Conservation (phyloP, 345 rosid genomes). For the Syzygium oleosum region DNA sequence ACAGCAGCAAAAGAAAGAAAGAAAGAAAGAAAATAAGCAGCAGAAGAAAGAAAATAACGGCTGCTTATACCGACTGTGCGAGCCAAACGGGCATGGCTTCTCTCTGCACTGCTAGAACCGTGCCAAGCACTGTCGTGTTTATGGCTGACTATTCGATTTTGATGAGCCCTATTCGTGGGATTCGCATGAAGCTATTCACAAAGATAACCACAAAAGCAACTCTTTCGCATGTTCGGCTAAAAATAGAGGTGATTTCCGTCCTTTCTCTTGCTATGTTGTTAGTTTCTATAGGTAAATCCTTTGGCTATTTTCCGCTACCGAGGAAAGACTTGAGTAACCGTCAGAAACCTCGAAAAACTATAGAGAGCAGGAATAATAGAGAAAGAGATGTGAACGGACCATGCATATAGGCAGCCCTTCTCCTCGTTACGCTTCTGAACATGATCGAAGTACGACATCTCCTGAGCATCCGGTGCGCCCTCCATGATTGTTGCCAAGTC, state of each 20-base stretch:
- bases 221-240: background rate
- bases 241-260: background rate
- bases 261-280: background rate
- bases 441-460: slow-evolving; percentile 25
- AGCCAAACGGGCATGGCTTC: background rate
- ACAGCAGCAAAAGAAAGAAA: background rate
- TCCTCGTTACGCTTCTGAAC: slow-evolving; percentile 33
- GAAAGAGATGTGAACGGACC: slow-evolving; percentile 6
- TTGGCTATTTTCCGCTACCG: background rate
- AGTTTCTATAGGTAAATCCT: background rate
- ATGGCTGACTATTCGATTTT: background rate
- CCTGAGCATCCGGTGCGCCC: slow-evolving; percentile 11
- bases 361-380: background rate
- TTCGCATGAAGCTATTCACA: background rate
- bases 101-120: background rate
- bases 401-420: slow-evolving; percentile 39
- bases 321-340: background rate
- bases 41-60: background rate
- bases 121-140: background rate
- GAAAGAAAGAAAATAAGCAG: background rate
- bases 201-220: background rate
- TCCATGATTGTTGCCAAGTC: slow-evolving; percentile 16
- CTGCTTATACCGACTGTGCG: background rate
- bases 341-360: background rate
- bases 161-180: background rate